Base-by-base conservation (phyloP, 176 grass and related monocot genomes). In the Paspalum notatum region DNA sequence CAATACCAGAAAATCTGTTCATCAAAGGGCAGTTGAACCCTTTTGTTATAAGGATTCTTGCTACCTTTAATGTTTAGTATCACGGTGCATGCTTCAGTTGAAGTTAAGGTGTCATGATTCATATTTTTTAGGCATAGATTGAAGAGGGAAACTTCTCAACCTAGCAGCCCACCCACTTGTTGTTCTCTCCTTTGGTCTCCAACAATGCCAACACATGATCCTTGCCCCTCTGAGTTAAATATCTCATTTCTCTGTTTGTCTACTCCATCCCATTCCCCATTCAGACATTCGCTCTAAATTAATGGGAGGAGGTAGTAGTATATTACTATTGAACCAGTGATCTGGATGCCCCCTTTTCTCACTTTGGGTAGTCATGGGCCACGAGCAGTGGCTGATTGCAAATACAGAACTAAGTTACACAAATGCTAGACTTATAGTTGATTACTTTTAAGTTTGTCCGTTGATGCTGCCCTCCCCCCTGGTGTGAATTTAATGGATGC, bases 1-100 rank as follows among this genome's bases (percentile, higher is more conserved):
- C 38, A 79, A 53, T 48, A 73, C 38, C 13, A 57, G 37, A 79
- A 13, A 15, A 32, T 79, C 4, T 84, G 12, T 17, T 24, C 40
- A 9, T 52, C 45, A 18, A 54, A 27, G 63, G 5, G n/a, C 12
- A 43, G 5, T 43, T 65, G 47, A 65, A 26, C 12, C 21, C 17
- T 79, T 85, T 79, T 64, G 40, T 57, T 74, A 40, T 48, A 55
- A 65, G 21, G 22, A 59, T 59, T 70, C 21, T 68, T 58, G 18
- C 50, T 80, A 73, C 61, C 37, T 63, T 75, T 71, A 65, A 66
- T 14, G 4, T 58, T 58, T 66, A 55, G 12, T 47, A 40, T 73
- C 50, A 57, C 12, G 4, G 32, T 44, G 21, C 16, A 57, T 37
- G 40, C 18, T 55, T 22, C 17, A 24, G 17, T 45, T 55, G 68